Base-by-base conservation (phyloP, 2,329 filamentous ascomycete species). In the Pyrenophora seminiperda region DNA sequence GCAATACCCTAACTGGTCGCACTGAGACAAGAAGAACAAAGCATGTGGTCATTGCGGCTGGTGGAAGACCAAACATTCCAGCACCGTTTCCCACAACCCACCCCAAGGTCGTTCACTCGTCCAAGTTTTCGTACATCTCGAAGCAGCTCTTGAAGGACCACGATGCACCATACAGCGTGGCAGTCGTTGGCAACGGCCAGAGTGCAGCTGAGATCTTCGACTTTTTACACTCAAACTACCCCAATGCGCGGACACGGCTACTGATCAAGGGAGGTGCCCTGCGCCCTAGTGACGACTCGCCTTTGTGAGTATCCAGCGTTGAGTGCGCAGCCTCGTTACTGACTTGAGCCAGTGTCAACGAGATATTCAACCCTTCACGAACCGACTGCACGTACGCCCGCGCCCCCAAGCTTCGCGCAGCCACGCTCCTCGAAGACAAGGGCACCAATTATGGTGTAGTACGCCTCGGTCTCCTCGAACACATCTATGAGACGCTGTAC, bases 371-470 rank as follows among this genome's bases (percentile, higher is more conserved):
- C 76, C 93, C 93, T 1, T 85, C 88, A 27, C 88, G 87, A 52
- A 86, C 96, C 22, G 89, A 96, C 70, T 79, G 80, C 36, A 83
- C 96, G 61, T 97, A 86, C 77, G 77, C 83, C 40, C 85, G 87
- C 59, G 78, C 87, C 0, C 76, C 85, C 1, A 77, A 79, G 36
- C 79, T 86, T 54, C 88, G 92, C 40, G 77, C 81, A 24, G 74
- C 77, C 11, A 78, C 79, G 19, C 77, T 96, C 42, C 76, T 79
- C 13, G 85, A 86, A 43, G 90, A 95, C 61, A 87, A 88, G 52
- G 86, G 85, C 22, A 97, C 93, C 53, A 97, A 97, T 78, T 97
- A 97, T 73, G 89, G 91, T 43, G 93, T 97, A 4, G 93, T 99
- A 3, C 86, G 93, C 6, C 82, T 96, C n/a, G 84, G 90, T 59